Evolutionary conservation across 768 basidiomycete genomes (phyloP).

Genomic region (Tulasnella sp.): DNA sequence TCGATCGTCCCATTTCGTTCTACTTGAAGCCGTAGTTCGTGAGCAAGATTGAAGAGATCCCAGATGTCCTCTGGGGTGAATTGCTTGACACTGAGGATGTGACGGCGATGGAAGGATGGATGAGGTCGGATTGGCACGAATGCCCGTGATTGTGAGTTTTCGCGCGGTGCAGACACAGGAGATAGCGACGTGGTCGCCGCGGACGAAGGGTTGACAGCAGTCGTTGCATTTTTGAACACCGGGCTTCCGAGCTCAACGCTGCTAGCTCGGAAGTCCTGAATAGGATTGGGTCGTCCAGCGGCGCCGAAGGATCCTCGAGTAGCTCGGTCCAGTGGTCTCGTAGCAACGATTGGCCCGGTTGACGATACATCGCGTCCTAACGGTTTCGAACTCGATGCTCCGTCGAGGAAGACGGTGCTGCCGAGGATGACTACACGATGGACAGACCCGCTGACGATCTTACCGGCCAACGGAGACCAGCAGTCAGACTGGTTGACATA

Average conservation of each 20-base stretch:
- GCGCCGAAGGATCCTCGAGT: conserved; percentile 7
- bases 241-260: not conserved
- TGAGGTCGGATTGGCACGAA: conserved; percentile 49
- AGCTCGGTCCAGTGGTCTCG: conserved; percentile 27
- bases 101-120: conserved; percentile 84
- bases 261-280: not conserved
- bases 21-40: conserved; percentile 94
- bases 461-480: conserved; percentile 80
- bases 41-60: conserved; percentile 85
- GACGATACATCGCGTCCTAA: conserved; percentile 66
- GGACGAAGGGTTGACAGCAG: not conserved
- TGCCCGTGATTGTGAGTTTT: conserved; percentile 18
- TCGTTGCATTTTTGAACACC: conserved; percentile 1
- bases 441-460: conserved; percentile 55
- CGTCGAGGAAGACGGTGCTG: conserved; percentile 83
- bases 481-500: conserved; percentile 40
- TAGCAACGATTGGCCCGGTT: conserved; percentile 36
- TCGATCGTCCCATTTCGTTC: conserved; percentile 84
- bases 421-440: conserved; percentile 88
- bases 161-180: conserved; percentile 19
- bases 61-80: conserved; percentile 83
- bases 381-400: conserved; percentile 47
- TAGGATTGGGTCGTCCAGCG: no score
- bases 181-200: not conserved
- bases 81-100: conserved; percentile 91